phyloP scores from a whole-genome alignment of 495 filamentous ascomycete genomes.

The Chaetomium tenue region DNA sequence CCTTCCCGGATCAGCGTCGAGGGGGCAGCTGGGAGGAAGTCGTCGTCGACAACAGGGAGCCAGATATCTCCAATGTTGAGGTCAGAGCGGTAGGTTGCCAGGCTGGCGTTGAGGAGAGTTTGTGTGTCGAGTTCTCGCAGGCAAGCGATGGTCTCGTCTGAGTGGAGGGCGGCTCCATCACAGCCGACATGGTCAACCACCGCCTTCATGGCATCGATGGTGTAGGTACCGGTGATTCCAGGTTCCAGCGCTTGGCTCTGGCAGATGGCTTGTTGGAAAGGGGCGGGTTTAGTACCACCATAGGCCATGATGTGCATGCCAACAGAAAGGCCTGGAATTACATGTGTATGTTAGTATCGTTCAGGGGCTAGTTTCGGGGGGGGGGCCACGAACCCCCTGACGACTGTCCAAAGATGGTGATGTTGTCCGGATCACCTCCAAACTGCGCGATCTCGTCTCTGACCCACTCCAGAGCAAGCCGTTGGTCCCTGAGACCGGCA shows the following conservation, averaged over 20 bases:
- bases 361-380: too few species aligned
- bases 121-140: not conserved
- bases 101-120: not conserved
- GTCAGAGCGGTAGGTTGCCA: not conserved
- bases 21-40: conserved; percentile 4
- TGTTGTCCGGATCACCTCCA: conserved; percentile 38
- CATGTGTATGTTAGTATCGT: not conserved
- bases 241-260: conserved; percentile 6
- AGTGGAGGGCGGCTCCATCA: not conserved
- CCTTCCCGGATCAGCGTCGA: conserved; percentile 1
- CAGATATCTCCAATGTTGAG: conserved; percentile 9
- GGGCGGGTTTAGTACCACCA: not conserved
- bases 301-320: conserved; percentile 9
- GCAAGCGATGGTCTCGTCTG: not conserved
- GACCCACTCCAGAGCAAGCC: conserved; percentile 54
- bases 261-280: conserved; percentile 9
- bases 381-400: conserved; percentile 40
- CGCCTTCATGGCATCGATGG: not conserved
- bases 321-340: not conserved
- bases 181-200: conserved; percentile 2
- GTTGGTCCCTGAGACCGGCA: conserved; percentile 47
- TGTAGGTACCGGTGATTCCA: conserved; percentile 6
- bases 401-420: conserved; percentile 57
- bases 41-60: conserved; percentile 3
- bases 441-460: conserved; percentile 59